Evolutionary conservation across 345 rosid genomes (phyloP).

Genomic region (Syzygium oleosum): DNA sequence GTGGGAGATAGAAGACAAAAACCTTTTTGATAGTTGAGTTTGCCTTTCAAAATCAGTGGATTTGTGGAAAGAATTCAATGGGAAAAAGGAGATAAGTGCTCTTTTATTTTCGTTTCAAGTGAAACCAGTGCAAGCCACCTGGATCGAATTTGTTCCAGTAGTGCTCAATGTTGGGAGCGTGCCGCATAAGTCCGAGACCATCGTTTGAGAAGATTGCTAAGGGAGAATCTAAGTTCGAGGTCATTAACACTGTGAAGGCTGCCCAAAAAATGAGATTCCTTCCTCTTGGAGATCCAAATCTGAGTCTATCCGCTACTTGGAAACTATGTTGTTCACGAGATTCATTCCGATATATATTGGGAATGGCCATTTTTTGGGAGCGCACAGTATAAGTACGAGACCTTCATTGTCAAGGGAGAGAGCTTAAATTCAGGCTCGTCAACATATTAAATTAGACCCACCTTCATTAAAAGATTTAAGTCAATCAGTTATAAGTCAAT

Average conservation of each 20-base stretch:
- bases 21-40: conserved; percentile 10
- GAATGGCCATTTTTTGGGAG: neutral
- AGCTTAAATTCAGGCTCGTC: neutral
- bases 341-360: neutral
- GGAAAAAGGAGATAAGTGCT: conserved; percentile 10
- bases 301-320: neutral
- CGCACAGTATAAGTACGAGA: neutral
- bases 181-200: neutral
- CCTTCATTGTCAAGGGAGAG: rapidly evolving
- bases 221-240: neutral
- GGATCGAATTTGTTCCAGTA: neutral
- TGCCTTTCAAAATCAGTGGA: conserved; percentile 8
- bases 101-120: neutral
- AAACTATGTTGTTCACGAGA: neutral
- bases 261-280: neutral
- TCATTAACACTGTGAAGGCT: neutral
- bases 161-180: neutral
- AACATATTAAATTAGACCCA: neutral
- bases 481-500: neutral
- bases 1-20: neutral
- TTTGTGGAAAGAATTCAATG: neutral
- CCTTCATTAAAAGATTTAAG: neutral
- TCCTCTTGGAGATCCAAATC: neutral
- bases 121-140: neutral
- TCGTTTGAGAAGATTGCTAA: neutral